These are phyloP conservation scores for Cenococcum geophilum DNA, from an alignment of 495 filamentous ascomycete species.

Conservation along the genomic window DNA sequence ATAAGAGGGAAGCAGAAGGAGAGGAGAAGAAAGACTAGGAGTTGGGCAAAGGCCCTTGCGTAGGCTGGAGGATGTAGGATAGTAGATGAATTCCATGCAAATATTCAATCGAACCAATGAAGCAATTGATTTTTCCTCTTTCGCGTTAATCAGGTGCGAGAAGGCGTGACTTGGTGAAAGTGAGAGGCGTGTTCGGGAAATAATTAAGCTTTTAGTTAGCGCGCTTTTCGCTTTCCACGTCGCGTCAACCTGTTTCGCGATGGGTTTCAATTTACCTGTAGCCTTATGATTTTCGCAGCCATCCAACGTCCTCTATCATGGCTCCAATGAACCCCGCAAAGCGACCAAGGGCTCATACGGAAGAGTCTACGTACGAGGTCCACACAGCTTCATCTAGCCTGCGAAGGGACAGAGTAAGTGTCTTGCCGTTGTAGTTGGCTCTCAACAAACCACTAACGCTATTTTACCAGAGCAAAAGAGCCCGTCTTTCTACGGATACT, in stretches of 20 bases:
- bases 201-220: not conserved
- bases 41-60: too few relatives aligned
- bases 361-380: not conserved
- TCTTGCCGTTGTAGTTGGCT: not conserved
- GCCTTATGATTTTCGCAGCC: not conserved
- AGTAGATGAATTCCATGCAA: not conserved
- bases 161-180: not conserved
- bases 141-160: too few relatives aligned
- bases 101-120: not conserved
- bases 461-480: constrained; percentile 6
- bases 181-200: not conserved
- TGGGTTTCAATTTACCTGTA: not conserved
- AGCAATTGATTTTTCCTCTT: too few relatives aligned
- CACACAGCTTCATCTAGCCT: not conserved
- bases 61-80: too few relatives aligned
- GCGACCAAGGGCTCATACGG: constrained; percentile 9
- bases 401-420: constrained; percentile 1
- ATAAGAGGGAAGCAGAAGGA: constrained; percentile 45
- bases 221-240: not conserved
- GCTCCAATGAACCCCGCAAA: constrained; percentile 6
- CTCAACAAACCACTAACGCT: not conserved
- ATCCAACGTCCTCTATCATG: not conserved
- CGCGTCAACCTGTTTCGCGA: not conserved
- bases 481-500: constrained; percentile 2
- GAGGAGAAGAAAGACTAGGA: not conserved